phyloP scores from a whole-genome alignment of 2,329 filamentous ascomycete genomes.

The Epichloe brachyelytri region DNA sequence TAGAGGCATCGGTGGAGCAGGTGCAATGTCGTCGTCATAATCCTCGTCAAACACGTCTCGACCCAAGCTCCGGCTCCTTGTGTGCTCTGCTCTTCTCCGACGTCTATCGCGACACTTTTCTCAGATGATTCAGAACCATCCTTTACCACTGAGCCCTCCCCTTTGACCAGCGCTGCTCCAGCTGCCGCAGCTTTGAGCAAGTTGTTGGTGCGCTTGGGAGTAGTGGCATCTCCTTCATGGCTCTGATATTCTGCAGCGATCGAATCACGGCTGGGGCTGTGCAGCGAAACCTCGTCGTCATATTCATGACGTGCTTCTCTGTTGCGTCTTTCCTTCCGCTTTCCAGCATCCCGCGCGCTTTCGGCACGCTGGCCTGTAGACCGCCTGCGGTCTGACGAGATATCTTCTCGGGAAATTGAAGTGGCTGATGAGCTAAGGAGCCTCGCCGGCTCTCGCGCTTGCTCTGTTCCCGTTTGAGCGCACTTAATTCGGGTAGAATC shows the following conservation, averaged over 20 bases:
- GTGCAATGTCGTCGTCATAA: slow-evolving; percentile 38
- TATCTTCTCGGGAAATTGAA: slow-evolving; percentile 40
- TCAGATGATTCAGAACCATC: slow-evolving; percentile 34
- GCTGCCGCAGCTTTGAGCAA: slow-evolving; percentile 31
- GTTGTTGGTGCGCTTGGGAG: slow-evolving; percentile 32
- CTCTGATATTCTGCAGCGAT: slow-evolving; percentile 23
- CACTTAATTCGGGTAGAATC: slow-evolving; percentile 83
- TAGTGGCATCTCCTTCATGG: slow-evolving; percentile 27
- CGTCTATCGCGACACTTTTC: slow-evolving; percentile 38
- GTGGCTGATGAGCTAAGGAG: slow-evolving; percentile 47
- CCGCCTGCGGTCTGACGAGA: slow-evolving; percentile 46
- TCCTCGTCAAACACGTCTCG: slow-evolving; percentile 34
- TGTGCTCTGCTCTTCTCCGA: slow-evolving; percentile 37
- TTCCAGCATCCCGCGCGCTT: slow-evolving; percentile 38
- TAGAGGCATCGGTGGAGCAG: slow-evolving; percentile 67
- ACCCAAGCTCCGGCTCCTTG: slow-evolving; percentile 30
- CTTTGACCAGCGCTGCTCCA: slow-evolving; percentile 24
- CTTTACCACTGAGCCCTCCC: slow-evolving; percentile 21
- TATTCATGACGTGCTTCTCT: slow-evolving; percentile 43
- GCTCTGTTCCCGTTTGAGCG: slow-evolving; percentile 81
- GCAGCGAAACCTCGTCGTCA: slow-evolving; percentile 35
- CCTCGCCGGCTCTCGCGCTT: slow-evolving; percentile 58
- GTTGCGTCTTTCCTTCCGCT: slow-evolving; percentile 32
- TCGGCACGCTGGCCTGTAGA: slow-evolving; percentile 44
- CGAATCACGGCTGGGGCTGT: slow-evolving; percentile 35